phyloP scores from a whole-genome alignment of 1,284 basidiomycete genomes.

The Cystodermella granulosa region DNA sequence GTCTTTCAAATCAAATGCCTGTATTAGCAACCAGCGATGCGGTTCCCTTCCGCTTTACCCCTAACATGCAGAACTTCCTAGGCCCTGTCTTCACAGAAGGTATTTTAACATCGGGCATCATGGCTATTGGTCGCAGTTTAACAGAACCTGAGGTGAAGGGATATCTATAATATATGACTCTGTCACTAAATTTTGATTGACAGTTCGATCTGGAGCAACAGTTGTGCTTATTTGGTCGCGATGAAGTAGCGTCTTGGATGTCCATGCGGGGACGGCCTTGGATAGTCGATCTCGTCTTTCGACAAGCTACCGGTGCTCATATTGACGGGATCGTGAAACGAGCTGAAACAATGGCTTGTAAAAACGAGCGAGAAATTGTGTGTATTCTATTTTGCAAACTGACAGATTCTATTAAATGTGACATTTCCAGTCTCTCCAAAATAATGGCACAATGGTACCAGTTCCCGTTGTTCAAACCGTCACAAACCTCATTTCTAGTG shows the following conservation, averaged over 20 bases:
- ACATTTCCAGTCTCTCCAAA: slow-evolving; percentile 26
- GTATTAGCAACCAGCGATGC: slow-evolving; percentile 77
- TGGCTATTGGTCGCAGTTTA: slow-evolving; percentile 86
- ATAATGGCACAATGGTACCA: slow-evolving; percentile 31
- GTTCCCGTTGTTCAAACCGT: slow-evolving; percentile 76
- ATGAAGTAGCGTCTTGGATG: slow-evolving; percentile 83
- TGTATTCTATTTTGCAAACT: slow-evolving; percentile 21
- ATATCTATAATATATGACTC: slow-evolving; percentile 3
- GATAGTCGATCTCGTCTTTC: slow-evolving; percentile 59
- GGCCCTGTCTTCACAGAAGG: slow-evolving; percentile 90
- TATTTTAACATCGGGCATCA: slow-evolving; percentile 77
- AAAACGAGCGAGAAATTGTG: slow-evolving; percentile 76
- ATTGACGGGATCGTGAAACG: slow-evolving; percentile 80
- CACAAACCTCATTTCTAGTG: slow-evolving; percentile 74
- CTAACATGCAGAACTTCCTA: slow-evolving; percentile 93
- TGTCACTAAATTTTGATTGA: neutral
- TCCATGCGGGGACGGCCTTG: slow-evolving; percentile 48
- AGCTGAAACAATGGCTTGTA: slow-evolving; percentile 82
- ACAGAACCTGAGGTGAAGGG: slow-evolving; percentile 82
- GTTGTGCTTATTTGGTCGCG: slow-evolving; percentile 84
- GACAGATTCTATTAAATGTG: neutral
- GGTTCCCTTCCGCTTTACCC: slow-evolving; percentile 95
- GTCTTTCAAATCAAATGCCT: slow-evolving; percentile 45
- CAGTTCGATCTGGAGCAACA: slow-evolving; percentile 87
- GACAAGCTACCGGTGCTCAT: slow-evolving; percentile 66